Conservation (phyloP, 179 eudicot species). For the Vitellaria paradoxa region DNA sequence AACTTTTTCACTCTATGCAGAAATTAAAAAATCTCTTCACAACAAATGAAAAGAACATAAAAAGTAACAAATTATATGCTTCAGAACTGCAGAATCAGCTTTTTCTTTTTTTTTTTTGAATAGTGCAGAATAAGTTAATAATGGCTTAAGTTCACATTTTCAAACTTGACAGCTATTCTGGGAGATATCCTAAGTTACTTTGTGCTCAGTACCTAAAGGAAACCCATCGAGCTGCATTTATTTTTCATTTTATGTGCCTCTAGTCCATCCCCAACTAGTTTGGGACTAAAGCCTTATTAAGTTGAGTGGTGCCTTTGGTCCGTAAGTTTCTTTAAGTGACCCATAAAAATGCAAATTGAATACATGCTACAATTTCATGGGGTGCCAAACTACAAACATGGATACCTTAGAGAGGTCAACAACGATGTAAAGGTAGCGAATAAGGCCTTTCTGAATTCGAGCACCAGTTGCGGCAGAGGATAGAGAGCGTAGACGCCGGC, state of each 20-base stretch:
- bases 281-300: too few relatives aligned
- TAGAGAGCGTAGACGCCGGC: conserved; percentile 63
- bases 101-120: too few relatives aligned
- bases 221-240: conserved; percentile 1
- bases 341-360: conserved; percentile 5
- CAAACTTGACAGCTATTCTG: not conserved
- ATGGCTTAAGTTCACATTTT: too few relatives aligned
- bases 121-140: too few relatives aligned
- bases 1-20: not conserved
- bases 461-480: conserved; percentile 50
- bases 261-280: not conserved
- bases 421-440: conserved; percentile 71
- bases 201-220: not conserved
- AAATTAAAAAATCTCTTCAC: too few relatives aligned
- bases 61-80: too few relatives aligned
- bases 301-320: not conserved
- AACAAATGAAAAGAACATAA: too few relatives aligned
- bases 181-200: not conserved
- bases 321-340: not conserved
- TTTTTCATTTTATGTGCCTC: conserved; percentile 1
- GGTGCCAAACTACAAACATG: not conserved
- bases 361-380: not conserved
- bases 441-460: conserved; percentile 88
- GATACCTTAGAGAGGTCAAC: conserved; percentile 85
- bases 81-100: too few relatives aligned